phyloP scores from a whole-genome alignment of 2,329 filamentous ascomycete genomes.

The Laburnicola sp. region DNA sequence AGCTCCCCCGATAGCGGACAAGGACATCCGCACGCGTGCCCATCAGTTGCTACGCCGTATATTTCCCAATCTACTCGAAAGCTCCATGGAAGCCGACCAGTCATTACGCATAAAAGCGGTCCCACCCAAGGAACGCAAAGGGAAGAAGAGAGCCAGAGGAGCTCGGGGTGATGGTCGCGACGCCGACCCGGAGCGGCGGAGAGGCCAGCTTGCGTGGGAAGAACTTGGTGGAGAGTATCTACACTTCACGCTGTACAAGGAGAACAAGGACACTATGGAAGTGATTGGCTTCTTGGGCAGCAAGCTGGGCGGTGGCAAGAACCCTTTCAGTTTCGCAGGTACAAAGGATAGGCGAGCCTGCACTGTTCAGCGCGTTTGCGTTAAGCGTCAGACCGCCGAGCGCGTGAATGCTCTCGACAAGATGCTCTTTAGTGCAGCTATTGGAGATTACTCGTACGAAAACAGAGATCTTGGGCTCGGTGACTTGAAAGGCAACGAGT shows the following conservation, averaged over 20 bases:
- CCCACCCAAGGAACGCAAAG: slow-evolving; percentile 43
- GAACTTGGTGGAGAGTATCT: slow-evolving; percentile 77
- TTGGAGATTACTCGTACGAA: no score
- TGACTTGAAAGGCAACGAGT: no score
- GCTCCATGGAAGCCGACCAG: slow-evolving; percentile 72
- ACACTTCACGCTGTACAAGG: slow-evolving; percentile 92
- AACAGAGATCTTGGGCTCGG: no score
- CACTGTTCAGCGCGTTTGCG: no score
- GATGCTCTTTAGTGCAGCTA: no score
- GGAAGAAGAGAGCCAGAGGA: slow-evolving; percentile 28
- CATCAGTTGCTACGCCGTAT: slow-evolving; percentile 73
- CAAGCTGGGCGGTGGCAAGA: no score
- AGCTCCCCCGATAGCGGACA: slow-evolving; percentile 61
- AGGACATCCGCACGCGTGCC: slow-evolving; percentile 63
- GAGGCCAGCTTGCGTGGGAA: slow-evolving; percentile 57
- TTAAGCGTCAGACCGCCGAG: no score
- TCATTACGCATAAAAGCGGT: slow-evolving; percentile 61
- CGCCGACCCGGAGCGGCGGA: slow-evolving; percentile 28
- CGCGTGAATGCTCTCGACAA: no score
- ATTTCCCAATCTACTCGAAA: slow-evolving; percentile 78
- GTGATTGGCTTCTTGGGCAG: no score
- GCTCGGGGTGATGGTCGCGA: slow-evolving; percentile 28
- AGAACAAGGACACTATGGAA: no score
- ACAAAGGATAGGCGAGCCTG: no score
- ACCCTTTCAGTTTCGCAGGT: no score